phyloP scores from a whole-genome alignment of 768 basidiomycete species.

The Lactarius vividus region DNA sequence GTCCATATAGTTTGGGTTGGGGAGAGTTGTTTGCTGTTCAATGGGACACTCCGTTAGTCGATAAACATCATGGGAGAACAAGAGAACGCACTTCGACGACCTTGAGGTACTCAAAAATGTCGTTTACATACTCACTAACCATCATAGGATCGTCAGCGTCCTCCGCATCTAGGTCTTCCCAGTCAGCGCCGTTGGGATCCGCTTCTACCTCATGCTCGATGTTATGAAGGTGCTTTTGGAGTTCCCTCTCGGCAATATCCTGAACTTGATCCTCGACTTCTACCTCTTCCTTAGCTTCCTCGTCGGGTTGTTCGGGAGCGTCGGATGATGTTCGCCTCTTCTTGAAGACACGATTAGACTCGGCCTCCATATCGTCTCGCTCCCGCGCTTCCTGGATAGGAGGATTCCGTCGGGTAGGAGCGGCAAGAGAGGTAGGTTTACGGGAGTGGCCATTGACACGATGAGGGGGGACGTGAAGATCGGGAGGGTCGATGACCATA shows the following conservation, averaged over 20 bases:
- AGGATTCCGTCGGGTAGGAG: conserved; percentile 8
- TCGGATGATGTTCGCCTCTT: conserved; percentile 74
- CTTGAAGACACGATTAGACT: conserved; percentile 61
- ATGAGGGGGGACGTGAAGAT: conserved; percentile 31
- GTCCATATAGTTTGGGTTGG: conserved; percentile 82
- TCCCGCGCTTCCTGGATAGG: conserved; percentile 9
- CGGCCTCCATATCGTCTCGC: conserved; percentile 50
- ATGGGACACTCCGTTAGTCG: not conserved
- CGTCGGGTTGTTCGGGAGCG: conserved; percentile 42
- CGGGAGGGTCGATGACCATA: conserved; percentile 42
- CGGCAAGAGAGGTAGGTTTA: conserved; percentile 11
- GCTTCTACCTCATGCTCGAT: conserved; percentile 55
- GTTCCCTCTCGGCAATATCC: conserved; percentile 35
- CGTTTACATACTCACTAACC: conserved; percentile 94
- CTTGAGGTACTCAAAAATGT: conserved; percentile 92
- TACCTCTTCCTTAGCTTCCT: conserved; percentile 37
- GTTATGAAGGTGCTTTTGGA: conserved; percentile 31
- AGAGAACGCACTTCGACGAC: conserved; percentile 63
- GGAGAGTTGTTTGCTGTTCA: conserved; percentile 67
- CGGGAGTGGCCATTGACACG: conserved; percentile 29
- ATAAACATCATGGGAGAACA: conserved; percentile 22
- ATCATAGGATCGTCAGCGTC: conserved; percentile 93
- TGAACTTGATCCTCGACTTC: conserved; percentile 45
- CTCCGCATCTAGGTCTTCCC: conserved; percentile 92
- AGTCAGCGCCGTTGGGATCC: conserved; percentile 61